These are phyloP conservation scores for Cordyceps tenuipes DNA, from an alignment of 2,329 filamentous ascomycete species.

Conservation along the genomic window DNA sequence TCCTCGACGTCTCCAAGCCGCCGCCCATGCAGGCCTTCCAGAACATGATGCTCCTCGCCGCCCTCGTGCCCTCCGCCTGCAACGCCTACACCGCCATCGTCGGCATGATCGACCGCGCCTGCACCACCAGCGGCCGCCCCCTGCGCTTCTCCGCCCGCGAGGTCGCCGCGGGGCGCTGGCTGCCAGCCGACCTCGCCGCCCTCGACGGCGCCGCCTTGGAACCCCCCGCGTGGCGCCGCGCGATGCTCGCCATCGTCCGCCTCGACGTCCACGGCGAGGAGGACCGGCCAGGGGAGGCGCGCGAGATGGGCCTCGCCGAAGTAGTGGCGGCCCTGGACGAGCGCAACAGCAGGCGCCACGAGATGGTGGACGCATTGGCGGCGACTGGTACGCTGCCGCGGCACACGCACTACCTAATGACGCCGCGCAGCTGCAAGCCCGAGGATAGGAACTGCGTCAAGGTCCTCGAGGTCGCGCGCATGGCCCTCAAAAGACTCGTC, in stretches of 20 bases:
- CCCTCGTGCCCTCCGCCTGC: slow-evolving; percentile 48
- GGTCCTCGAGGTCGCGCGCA: slow-evolving; percentile 46
- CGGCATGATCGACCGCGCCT: slow-evolving; percentile 44
- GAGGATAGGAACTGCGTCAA: slow-evolving; percentile 37
- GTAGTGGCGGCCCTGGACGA: slow-evolving; percentile 46
- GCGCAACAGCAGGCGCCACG: slow-evolving; percentile 40
- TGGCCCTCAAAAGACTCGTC: slow-evolving; percentile 44
- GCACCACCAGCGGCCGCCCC: slow-evolving; percentile 26
- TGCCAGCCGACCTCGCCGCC: slow-evolving; percentile 21
- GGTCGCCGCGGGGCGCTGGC: slow-evolving; percentile 28
- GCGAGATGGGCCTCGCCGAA: slow-evolving; percentile 40
- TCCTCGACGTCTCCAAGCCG: slow-evolving; percentile 24
- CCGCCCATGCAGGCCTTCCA: slow-evolving; percentile 45
- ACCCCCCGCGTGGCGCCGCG: slow-evolving; percentile 45
- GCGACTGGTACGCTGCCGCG: slow-evolving; percentile 27
- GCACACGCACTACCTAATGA: slow-evolving; percentile 19
- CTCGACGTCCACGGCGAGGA: slow-evolving; percentile 49
- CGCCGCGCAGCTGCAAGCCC: slow-evolving; percentile 19
- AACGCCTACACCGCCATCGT: slow-evolving; percentile 50
- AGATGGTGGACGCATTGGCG: slow-evolving; percentile 37
- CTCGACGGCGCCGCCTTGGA: slow-evolving; percentile 39
- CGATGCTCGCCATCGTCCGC: slow-evolving; percentile 45
- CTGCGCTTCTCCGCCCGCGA: slow-evolving; percentile 37
- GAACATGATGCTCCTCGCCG: slow-evolving; percentile 50
- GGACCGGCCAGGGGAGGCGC: slow-evolving; percentile 1